Evolutionary conservation across 176 grass and related monocot species (phyloP), one percentile per base, ranked within the genome.

Genomic region (Raddia guianensis): DNA sequence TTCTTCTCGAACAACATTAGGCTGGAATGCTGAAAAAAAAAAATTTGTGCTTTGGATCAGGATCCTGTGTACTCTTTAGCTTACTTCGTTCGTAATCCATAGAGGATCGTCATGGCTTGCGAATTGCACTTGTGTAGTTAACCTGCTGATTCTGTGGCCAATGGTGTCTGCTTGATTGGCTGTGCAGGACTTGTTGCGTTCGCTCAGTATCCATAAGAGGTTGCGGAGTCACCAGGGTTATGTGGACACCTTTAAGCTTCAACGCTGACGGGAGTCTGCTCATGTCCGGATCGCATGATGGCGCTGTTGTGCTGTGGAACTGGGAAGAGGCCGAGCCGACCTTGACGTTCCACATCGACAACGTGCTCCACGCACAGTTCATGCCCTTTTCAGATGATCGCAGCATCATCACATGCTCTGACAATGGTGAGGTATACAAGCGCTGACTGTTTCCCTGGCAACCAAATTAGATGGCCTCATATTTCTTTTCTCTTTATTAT

Each of bases 351-450:
- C 73, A 92, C 83, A 60, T 11, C 50, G 34, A 79, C 34, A 94
- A 94, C 46, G 83, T 98, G 70, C 78, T 91, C 74, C 80, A 92
- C 33, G 92, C 92, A 1, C 87, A 73, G 72, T 98, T 98, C 86
- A 94, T 98, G 89, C 92, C 90, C 33, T 86, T 79, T 70, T 90
- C 81, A 0, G 70, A 73, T 67, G 92, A 94, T 21, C 59, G 68
- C 16, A 92, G 87, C 68, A 86, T 97, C 13, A 65, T 97, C 56
- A 87, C 95, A 0, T 92, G 83, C 72, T 81, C 77, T 51, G 83
- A 74, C 66, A 90, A 92, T 72, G 87, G 92, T 8, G 77, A 97
- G 90, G 95, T 92, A 86, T 76, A 34, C 52, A 27, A 2, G 44
- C 9, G n/a, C 33, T 10, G 57, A 60, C n/a, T 27, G 20, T 14